Base-by-base conservation (phyloP, 2,329 filamentous ascomycete genomes). In the Sclerotinia borealis region DNA sequence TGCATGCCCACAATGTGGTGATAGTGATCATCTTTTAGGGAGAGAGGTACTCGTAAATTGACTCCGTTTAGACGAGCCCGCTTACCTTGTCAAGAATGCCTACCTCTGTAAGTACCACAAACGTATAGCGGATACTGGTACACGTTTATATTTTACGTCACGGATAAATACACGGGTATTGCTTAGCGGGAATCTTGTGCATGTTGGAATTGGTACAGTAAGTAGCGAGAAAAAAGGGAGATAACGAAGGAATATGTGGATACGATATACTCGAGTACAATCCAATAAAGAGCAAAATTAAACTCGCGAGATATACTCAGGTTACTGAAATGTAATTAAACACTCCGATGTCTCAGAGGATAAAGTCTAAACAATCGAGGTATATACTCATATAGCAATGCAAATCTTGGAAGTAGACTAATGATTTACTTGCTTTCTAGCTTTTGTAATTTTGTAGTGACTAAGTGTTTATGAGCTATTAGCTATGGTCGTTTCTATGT, bases 391-490 rank as follows among this genome's bases (percentile, higher is more conserved):
- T n/a, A n/a, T n/a, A n/a, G n/a, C 1, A 82, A 70, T 9, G 79
- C 79, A 50, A 81, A 83, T 72, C 83, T 79, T 10, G 83, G 78
- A 27, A 85, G 81, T 4, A 87, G 73, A 0, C 79, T 73, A 0
- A 82, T 85, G 17, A 85, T 75, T 58, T 78, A 79, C 80, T 82
- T 86, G 67, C 75, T 58, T 78, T 79, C 80, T 82, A 87, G 67
- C 79, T 82, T 66, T 81, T 82, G 70, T 85, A 83, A 61, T 82
- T 66, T 81, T 82, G 70, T 85, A 83, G 61, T 76, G 80, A 50
- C 83, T 85, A n/a, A 27, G 15, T 11, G 29, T 49, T 47, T 56
- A 50, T 59, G 3, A 59, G 36, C 7, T 45, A 39, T 17, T 34
- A 29, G 6, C n/a, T 59, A 51, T 39, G 9, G 9, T 39, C 37